phyloP scores from a whole-genome alignment of 805 yeast genomes.

The Barnettozyma sp. region DNA sequence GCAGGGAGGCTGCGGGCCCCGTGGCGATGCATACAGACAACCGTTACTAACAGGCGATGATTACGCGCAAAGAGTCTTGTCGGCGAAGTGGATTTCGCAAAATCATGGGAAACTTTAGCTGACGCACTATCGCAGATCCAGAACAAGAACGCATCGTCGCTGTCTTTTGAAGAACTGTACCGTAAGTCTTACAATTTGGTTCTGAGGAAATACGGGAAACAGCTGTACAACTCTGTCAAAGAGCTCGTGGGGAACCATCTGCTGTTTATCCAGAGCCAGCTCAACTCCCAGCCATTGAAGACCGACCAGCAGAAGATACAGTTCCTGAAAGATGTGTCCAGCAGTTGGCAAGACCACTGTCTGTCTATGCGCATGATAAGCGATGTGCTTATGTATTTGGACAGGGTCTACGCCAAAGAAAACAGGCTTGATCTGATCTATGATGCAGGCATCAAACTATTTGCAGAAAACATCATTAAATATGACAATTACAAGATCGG shows the following conservation, averaged over 20 bases:
- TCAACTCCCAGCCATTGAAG: constrained; percentile 14
- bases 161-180: constrained; percentile 80
- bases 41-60: too few species aligned
- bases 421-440: constrained; percentile 54
- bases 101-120: constrained; percentile 58
- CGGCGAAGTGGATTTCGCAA: constrained; percentile 47
- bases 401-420: constrained; percentile 76
- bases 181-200: constrained; percentile 74
- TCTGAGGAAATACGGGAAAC: constrained; percentile 58
- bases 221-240: constrained; percentile 56
- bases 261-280: constrained; percentile 19
- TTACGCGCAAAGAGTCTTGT: constrained; percentile 24
- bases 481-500: constrained; percentile 46
- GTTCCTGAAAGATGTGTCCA: constrained; percentile 31
- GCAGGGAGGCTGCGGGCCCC: too few species aligned
- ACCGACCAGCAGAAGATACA: constrained; percentile 18
- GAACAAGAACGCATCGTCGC: constrained; percentile 58
- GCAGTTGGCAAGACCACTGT: constrained; percentile 62
- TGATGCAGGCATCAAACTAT: constrained; percentile 66
- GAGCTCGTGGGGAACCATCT: constrained; percentile 43
- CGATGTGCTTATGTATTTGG: constrained; percentile 81
- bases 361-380: constrained; percentile 70
- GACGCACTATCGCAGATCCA: constrained; percentile 69
- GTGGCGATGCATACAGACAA: too few species aligned
- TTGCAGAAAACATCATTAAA: constrained; percentile 54